A percentile compares a stretch with the other conserved stretches of the same genome.
Evolutionary conservation across 163 green algal genomes (phyloP).

Genomic region (Volvox carteri): DNA sequence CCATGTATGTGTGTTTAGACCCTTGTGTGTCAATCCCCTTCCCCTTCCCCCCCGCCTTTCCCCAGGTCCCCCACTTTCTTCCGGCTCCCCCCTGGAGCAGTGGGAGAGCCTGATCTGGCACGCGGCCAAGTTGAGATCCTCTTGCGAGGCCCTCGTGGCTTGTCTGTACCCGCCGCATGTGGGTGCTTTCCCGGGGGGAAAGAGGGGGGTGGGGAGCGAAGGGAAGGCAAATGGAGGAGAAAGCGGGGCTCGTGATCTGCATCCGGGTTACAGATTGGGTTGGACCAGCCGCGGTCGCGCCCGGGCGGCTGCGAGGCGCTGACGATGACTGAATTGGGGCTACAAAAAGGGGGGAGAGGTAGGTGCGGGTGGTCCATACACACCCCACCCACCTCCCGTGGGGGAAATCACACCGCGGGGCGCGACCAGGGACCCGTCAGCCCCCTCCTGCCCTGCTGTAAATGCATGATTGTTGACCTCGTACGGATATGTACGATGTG

Average conservation of each 20-base stretch:
- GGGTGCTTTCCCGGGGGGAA: background rate
- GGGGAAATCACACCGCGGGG: too few species aligned
- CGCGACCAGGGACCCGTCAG: too few species aligned
- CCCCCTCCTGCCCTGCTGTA: background rate
- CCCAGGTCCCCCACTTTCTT: background rate
- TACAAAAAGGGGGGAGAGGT: background rate
- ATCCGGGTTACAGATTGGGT: background rate
- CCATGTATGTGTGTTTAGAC: too few species aligned
- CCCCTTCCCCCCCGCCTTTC: background rate
- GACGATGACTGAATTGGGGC: background rate
- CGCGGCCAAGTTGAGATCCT: background rate
- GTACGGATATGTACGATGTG: background rate
- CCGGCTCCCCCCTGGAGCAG: constrained; percentile 26
- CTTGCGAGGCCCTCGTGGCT: constrained; percentile 31
- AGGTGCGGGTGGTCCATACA: background rate
- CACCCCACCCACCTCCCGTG: background rate
- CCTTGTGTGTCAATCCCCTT: background rate
- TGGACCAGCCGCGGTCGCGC: background rate
- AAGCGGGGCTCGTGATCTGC: background rate
- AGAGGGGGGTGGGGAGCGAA: background rate
- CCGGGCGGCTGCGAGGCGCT: background rate
- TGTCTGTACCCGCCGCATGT: constrained; percentile 47
- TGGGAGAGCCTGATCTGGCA: constrained; percentile 50
- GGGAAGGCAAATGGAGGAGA: background rate
- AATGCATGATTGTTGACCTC: background rate